Conservation (phyloP, 805 yeast genomes). For the Candida tallmaniae region DNA sequence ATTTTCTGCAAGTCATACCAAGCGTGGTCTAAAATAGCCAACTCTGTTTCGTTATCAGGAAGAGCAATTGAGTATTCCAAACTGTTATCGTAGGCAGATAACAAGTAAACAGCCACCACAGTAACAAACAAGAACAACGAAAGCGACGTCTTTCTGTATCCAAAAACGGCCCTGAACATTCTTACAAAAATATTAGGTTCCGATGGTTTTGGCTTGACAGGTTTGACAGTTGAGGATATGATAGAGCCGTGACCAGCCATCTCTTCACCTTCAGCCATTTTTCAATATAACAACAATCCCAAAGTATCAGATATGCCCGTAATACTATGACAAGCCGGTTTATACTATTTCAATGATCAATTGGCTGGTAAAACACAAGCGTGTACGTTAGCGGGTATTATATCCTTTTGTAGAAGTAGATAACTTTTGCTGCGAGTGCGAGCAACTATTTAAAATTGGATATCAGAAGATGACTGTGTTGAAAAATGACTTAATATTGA, state of each 20-base stretch:
- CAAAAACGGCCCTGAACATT: conserved; percentile 45
- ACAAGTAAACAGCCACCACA: conserved; percentile 34
- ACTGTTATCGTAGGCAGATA: conserved; percentile 37
- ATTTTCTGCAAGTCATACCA: conserved; percentile 76
- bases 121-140: conserved; percentile 52
- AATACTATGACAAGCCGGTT: too few relatives aligned
- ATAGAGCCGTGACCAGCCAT: conserved; percentile 3
- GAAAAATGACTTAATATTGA: conserved; percentile 82
- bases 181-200: conserved; percentile 21
- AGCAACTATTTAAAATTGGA: too few relatives aligned
- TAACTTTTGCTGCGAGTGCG: too few relatives aligned
- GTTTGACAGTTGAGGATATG: neutral
- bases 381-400: too few relatives aligned
- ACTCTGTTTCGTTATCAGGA: conserved; percentile 36
- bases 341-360: too few relatives aligned
- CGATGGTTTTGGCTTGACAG: neutral
- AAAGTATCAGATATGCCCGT: too few relatives aligned
- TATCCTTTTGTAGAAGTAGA: too few relatives aligned
- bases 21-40: conserved; percentile 33
- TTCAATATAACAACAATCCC: too few relatives aligned
- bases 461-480: conserved; percentile 59
- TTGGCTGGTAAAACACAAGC: too few relatives aligned
- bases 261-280: conserved; percentile 11
- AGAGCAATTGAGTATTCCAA: conserved; percentile 34
- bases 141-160: conserved; percentile 70